These are phyloP conservation scores for Limonium bicolor DNA, from an alignment of 148 eudicot genomes.

Conservation along the genomic window DNA sequence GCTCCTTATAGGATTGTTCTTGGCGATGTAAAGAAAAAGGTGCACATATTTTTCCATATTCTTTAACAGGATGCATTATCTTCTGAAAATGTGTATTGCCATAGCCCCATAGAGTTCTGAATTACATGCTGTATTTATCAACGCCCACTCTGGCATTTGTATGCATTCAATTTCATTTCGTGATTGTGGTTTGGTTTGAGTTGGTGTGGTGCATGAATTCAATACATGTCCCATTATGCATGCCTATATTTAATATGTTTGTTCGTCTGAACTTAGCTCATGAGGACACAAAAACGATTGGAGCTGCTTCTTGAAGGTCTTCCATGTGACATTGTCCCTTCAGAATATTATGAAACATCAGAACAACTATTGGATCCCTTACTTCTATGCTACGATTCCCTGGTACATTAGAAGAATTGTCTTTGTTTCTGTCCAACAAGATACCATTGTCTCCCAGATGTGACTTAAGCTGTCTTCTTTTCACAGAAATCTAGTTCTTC, in stretches of 20 bases:
- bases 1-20: conserved; percentile 81
- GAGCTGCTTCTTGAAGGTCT: conserved; percentile 75
- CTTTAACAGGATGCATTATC: too few species aligned
- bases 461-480: conserved; percentile 1
- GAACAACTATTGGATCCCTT: conserved; percentile 71
- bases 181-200: too few species aligned
- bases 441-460: not conserved
- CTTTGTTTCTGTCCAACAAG: not conserved
- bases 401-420: conserved; percentile 25
- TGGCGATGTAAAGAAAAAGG: conserved; percentile 81
- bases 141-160: too few species aligned
- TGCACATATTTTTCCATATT: too few species aligned
- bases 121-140: not conserved
- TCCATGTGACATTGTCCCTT: conserved; percentile 56
- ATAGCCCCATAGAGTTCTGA: too few species aligned
- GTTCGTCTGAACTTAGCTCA: conserved; percentile 28
- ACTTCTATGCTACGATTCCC: conserved; percentile 74
- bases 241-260: too few species aligned
- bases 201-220: too few species aligned
- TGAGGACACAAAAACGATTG: conserved; percentile 56
- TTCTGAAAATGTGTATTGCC: too few species aligned
- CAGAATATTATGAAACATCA: conserved; percentile 61
- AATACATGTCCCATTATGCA: too few species aligned
- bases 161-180: too few species aligned
- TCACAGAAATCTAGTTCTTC: conserved; percentile 81